Percentiles rank a stretch among this genome's conserved stretches.
phyloP scores from a whole-genome alignment of 2,329 filamentous ascomycete species.

The Fusarium nisikadoi region DNA sequence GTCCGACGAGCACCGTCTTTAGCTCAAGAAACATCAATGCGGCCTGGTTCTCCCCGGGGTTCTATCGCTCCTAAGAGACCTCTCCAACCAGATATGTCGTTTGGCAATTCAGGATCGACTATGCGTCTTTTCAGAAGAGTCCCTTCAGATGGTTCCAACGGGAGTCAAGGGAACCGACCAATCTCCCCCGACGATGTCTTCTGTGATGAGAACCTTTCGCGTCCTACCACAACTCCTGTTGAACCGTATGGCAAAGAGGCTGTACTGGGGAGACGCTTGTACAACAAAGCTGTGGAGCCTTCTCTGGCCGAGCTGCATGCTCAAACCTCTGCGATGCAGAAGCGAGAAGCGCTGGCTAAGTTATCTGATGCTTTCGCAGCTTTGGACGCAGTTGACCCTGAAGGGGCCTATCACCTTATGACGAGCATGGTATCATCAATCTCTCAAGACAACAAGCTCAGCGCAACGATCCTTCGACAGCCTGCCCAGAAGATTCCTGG shows the following conservation, averaged over 20 bases:
- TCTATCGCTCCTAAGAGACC: slow-evolving; percentile 73
- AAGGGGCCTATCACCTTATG: slow-evolving; percentile 88
- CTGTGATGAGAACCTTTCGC: slow-evolving; percentile 73
- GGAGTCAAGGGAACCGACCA: slow-evolving; percentile 52
- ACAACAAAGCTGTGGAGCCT: slow-evolving; percentile 83
- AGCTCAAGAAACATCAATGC: slow-evolving; percentile 48
- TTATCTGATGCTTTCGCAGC: slow-evolving; percentile 87
- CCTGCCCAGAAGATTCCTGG: slow-evolving; percentile 53
- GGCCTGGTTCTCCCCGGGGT: slow-evolving; percentile 55
- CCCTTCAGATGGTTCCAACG: slow-evolving; percentile 71
- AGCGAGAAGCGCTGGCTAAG: slow-evolving; percentile 84
- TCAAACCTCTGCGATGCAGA: slow-evolving; percentile 73
- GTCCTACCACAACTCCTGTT: slow-evolving; percentile 55
- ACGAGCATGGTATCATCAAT: slow-evolving; percentile 80
- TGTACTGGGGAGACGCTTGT: slow-evolving; percentile 81
- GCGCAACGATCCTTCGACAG: slow-evolving; percentile 57
- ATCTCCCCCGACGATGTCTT: slow-evolving; percentile 55
- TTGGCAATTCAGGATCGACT: slow-evolving; percentile 92
- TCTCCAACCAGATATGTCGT: slow-evolving; percentile 88
- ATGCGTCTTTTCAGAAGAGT: slow-evolving; percentile 92
- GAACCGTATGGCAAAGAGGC: slow-evolving; percentile 81
- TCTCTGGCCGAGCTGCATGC: slow-evolving; percentile 86
- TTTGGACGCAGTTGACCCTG: slow-evolving; percentile 87
- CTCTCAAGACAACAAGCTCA: slow-evolving; percentile 74
- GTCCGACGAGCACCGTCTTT: slow-evolving; percentile 60